These are phyloP conservation scores for Bondarzewia mesenterica DNA, from an alignment of 1,284 basidiomycete genomes.

Conservation along the genomic window DNA sequence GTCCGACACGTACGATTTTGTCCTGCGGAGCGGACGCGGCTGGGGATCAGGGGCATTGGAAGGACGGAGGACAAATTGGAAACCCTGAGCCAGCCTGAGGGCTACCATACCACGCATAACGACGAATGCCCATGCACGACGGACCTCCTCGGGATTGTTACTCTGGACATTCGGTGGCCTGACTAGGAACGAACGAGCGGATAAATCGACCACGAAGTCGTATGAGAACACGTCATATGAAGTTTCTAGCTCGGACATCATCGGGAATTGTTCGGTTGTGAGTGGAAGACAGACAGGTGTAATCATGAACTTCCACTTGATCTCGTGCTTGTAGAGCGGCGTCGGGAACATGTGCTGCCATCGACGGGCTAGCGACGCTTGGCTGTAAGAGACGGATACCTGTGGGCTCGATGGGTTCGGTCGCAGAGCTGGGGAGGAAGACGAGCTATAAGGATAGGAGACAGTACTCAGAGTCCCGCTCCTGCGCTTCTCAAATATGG, in stretches of 20 bases:
- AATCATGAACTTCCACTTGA: constrained; percentile 89
- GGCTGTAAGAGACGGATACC: constrained; percentile 45
- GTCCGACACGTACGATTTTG: constrained; percentile 47
- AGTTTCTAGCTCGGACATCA: constrained; percentile 64
- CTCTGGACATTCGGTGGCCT: constrained; percentile 41
- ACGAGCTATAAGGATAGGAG: constrained; percentile 36
- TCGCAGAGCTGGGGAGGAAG: constrained; percentile 38
- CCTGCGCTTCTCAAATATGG: constrained; percentile 46
- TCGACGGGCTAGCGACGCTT: constrained; percentile 67
- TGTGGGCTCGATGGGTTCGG: constrained; percentile 63
- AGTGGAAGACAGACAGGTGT: constrained; percentile 86
- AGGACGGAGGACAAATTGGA: constrained; percentile 79
- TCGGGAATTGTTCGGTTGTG: constrained; percentile 87
- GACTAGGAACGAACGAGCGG: constrained; percentile 75
- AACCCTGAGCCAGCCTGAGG: constrained; percentile 90
- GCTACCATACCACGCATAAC: constrained; percentile 94
- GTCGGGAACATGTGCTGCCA: constrained; percentile 88
- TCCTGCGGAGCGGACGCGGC: constrained; percentile 29
- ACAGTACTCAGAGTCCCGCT: constrained; percentile 31
- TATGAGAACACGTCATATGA: constrained; percentile 80
- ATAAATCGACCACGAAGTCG: constrained; percentile 70
- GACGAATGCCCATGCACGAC: constrained; percentile 68
- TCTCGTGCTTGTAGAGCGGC: constrained; percentile 72
- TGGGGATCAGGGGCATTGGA: constrained; percentile 13
- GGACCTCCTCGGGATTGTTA: constrained; percentile 46